These are phyloP conservation scores for Scleroderma citrinum DNA, from an alignment of 768 basidiomycete species.

Conservation along the genomic window DNA sequence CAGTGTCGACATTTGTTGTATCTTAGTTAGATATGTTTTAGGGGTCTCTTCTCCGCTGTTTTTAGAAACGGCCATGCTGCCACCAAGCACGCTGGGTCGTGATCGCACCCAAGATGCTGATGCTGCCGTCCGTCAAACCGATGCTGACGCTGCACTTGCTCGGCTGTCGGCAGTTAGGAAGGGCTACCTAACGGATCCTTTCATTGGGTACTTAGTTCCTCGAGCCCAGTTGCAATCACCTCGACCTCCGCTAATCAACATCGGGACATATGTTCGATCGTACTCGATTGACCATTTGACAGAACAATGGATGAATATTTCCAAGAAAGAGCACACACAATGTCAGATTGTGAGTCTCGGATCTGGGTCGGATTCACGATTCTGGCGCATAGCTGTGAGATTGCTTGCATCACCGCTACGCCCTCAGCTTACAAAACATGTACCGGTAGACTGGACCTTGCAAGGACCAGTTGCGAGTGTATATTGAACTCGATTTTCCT, in stretches of 20 bases:
- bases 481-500: conserved; percentile 89
- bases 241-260: conserved; percentile 87
- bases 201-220: conserved; percentile 59
- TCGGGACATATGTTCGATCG: conserved; percentile 87
- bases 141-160: conserved; percentile 79
- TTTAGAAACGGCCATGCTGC: too few relatives aligned
- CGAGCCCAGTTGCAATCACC: conserved; percentile 53
- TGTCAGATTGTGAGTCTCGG: conserved; percentile 94
- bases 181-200: conserved; percentile 78
- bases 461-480: conserved; percentile 46
- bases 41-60: too few relatives aligned
- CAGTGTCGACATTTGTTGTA: too few relatives aligned
- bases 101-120: conserved; percentile 41
- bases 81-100: conserved; percentile 2
- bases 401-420: conserved; percentile 4
- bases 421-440: conserved; percentile 3
- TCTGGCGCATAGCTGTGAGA: conserved; percentile 84
- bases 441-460: conserved; percentile 50
- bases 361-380: conserved; percentile 92
- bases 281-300: conserved; percentile 76
- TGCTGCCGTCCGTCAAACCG: conserved; percentile 66
- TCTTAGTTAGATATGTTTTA: too few relatives aligned
- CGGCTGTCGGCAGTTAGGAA: conserved; percentile 78
- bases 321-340: conserved; percentile 35
- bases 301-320: conserved; percentile 51